Conservation (phyloP, 139 green algal species). For the Picochlorum costavermella region DNA sequence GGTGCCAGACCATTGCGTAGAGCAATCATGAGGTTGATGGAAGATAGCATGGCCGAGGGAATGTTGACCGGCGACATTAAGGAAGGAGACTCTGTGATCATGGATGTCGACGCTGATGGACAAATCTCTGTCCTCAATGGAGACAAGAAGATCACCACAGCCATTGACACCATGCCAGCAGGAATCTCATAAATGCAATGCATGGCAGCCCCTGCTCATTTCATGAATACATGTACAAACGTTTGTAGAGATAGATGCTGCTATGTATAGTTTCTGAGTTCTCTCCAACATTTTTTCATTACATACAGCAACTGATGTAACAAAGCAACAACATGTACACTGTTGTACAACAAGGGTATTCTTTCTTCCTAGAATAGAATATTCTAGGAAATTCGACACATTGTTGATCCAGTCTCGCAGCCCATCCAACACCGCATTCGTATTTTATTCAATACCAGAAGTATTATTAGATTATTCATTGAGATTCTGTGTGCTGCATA, state of each 20-base stretch:
- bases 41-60: slow-evolving; percentile 92
- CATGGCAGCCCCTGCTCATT: not conserved
- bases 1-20: slow-evolving; percentile 93
- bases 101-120: slow-evolving; percentile 87
- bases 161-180: slow-evolving; percentile 57
- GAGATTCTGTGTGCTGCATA: too few relatives aligned
- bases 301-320: too few relatives aligned
- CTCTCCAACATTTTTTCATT: slow-evolving; percentile 8
- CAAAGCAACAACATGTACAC: too few relatives aligned
- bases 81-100: slow-evolving; percentile 87
- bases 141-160: slow-evolving; percentile 80
- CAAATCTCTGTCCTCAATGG: slow-evolving; percentile 81
- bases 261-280: not conserved
- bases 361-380: too few relatives aligned
- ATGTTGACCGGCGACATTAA: slow-evolving; percentile 91
- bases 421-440: too few relatives aligned
- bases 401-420: too few relatives aligned
- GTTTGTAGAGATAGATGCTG: not conserved
- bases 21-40: slow-evolving; percentile 97
- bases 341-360: too few relatives aligned
- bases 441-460: too few relatives aligned
- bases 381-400: too few relatives aligned
- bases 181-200: slow-evolving; percentile 58
- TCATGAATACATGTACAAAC: not conserved
- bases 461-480: too few relatives aligned